Conservation (phyloP, 2,329 filamentous ascomycete genomes). For the Periconia sp. region DNA sequence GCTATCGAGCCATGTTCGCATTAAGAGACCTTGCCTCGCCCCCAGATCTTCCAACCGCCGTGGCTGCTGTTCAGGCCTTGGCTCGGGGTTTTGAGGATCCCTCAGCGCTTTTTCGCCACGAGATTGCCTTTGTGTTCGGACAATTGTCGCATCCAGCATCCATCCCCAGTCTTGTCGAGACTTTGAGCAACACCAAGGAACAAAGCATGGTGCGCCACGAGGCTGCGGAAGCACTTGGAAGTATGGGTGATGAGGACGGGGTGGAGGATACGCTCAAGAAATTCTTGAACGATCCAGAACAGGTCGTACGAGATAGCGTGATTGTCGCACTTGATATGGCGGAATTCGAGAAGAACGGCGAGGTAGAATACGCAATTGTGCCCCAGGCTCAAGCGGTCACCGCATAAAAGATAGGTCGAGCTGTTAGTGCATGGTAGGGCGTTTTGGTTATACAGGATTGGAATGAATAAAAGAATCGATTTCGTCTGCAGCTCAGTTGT, state of each 20-base stretch:
- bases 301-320: constrained; percentile 91
- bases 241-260: constrained; percentile 87
- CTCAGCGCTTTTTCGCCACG: constrained; percentile 93
- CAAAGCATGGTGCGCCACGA: constrained; percentile 97
- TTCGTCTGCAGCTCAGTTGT: constrained; percentile 58
- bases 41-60: constrained; percentile 83
- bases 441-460: constrained; percentile 21
- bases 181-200: constrained; percentile 77
- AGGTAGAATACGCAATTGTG: constrained; percentile 89
- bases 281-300: constrained; percentile 87
- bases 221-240: constrained; percentile 92
- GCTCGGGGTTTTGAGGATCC: constrained; percentile 82
- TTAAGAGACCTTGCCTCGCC: constrained; percentile 93
- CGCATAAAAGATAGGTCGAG: constrained; percentile 15
- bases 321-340: constrained; percentile 98
- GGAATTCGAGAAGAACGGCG: constrained; percentile 87
- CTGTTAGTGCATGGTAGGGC: constrained; percentile 23
- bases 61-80: constrained; percentile 82
- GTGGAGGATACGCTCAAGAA: constrained; percentile 82
- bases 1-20: constrained; percentile 98
- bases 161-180: constrained; percentile 81
- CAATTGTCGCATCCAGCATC: constrained; percentile 96
- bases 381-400: constrained; percentile 51
- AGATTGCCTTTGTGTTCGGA: constrained; percentile 97
- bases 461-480: constrained; percentile 10